A percentile compares a stretch with the other conserved stretches of the same genome.
Evolutionary conservation across 1,284 basidiomycete genomes (phyloP).

Genomic region (Tremellales sp.): DNA sequence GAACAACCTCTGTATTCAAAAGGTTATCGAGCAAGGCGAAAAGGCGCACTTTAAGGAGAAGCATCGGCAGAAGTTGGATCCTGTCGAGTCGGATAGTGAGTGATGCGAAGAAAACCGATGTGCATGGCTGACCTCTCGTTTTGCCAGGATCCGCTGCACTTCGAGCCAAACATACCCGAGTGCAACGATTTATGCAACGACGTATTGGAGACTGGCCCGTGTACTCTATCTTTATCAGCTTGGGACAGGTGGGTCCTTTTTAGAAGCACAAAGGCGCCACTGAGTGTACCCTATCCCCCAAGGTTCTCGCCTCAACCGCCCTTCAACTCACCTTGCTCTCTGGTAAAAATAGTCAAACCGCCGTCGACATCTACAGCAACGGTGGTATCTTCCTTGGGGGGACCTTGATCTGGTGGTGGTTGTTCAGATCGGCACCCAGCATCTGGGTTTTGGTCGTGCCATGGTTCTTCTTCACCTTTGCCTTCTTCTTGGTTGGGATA

Average conservation of each 20-base stretch:
- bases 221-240: slow-evolving; percentile 73
- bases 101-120: too few relatives aligned
- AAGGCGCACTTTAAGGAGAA: slow-evolving; percentile 81
- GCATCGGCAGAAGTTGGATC: slow-evolving; percentile 62
- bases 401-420: slow-evolving; percentile 72
- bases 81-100: slow-evolving; percentile 40
- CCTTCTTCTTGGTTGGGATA: slow-evolving; percentile 83
- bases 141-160: slow-evolving; percentile 64
- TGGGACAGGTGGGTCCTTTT: slow-evolving; percentile 59
- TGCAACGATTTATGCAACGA: slow-evolving; percentile 70
- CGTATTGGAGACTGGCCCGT: slow-evolving; percentile 74
- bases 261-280: too few relatives aligned
- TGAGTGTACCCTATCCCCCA: slow-evolving; percentile 54
- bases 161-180: slow-evolving; percentile 49
- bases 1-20: slow-evolving; percentile 76
- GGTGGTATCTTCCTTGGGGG: slow-evolving; percentile 72
- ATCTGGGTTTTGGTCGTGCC: slow-evolving; percentile 72
- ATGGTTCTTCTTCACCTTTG: slow-evolving; percentile 73
- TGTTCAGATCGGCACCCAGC: slow-evolving; percentile 76
- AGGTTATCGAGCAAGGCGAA: slow-evolving; percentile 75
- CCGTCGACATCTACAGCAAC: slow-evolving; percentile 73
- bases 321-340: slow-evolving; percentile 85
- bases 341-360: slow-evolving; percentile 70
- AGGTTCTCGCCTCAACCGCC: slow-evolving; percentile 54
- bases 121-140: too few relatives aligned